Base-by-base conservation (phyloP, 2,329 filamentous ascomycete species). In the Claviceps africana region DNA sequence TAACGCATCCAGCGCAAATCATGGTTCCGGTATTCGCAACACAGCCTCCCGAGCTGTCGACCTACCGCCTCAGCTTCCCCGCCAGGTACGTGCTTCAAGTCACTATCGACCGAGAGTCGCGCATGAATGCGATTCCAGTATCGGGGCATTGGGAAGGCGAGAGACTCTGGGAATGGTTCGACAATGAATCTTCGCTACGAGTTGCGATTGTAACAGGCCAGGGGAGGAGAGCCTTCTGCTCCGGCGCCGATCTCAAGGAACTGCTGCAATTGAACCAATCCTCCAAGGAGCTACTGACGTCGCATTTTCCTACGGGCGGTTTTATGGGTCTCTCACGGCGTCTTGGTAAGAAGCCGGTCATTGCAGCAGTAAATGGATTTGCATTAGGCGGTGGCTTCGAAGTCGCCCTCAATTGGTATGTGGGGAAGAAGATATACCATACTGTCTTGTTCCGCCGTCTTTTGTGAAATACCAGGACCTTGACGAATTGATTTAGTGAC, bases 341-440 rank as follows among this genome's bases (percentile, higher is more conserved):
- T 13, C 64, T 64, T 13, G 80, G 81, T 0, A 81, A 78, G 67
- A 81, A 81, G 63, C 78, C 78, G 1, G 70, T 81, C 46, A 77
- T 81, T 60, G 77, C 76, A 9, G 78, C 78, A 2, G 75, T 80
- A 3, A 81, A 81, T 62, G 78, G 78, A 0, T 71, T 74, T 54
- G 75, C 76, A 1, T 65, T 78, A 47, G 78, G 78, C 0, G 78
- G 77, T 4, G 78, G 77, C 0, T 79, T 78, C 56, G 77, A 81
- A 63, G 75, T 78, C 57, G 70, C 72, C 9, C 62, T 78, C 51
- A 76, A 76, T 48, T 78, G 74, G 75, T 77, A 62, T 37, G 67
- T 63, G 25, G 19, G 45, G 28, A 21, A 4, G 21, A 11, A 7
- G 8, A 10, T 13, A 33, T 15, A 7, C 30, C 28, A 10, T n/a